phyloP scores from a whole-genome alignment of 192 early-diverging fungal species.

The Coemansia sp. region DNA sequence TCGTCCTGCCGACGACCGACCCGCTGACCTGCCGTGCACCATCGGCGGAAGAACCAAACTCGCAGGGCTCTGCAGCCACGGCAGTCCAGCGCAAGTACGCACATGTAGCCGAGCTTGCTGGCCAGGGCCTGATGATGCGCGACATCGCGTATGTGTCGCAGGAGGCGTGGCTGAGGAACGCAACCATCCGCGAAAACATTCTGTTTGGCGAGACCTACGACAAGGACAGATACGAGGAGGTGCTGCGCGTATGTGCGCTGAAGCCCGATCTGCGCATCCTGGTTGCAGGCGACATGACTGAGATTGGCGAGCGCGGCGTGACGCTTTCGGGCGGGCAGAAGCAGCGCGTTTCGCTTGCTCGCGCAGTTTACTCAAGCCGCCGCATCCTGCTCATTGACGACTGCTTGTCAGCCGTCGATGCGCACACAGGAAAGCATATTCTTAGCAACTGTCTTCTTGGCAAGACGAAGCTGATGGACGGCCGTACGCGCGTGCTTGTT shows the following conservation, averaged over 20 bases:
- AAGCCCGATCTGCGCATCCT: conserved; percentile 83
- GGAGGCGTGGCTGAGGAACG: conserved; percentile 73
- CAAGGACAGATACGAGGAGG: conserved; percentile 72
- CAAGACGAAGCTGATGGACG: conserved; percentile 64
- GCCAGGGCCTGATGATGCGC: conserved; percentile 48
- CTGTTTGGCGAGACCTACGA: conserved; percentile 80
- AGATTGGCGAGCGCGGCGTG: conserved; percentile 91
- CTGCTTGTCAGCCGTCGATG: conserved; percentile 93
- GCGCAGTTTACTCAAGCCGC: conserved; percentile 78
- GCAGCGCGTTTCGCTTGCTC: conserved; percentile 81
- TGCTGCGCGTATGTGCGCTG: conserved; percentile 84
- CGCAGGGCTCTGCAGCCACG: neutral
- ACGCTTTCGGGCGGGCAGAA: conserved; percentile 89
- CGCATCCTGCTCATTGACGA: conserved; percentile 80
- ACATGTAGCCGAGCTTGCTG: conserved; percentile 30
- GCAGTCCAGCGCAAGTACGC: conserved; percentile 4
- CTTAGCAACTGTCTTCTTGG: conserved; percentile 76
- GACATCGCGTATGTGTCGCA: conserved; percentile 90
- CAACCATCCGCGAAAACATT: conserved; percentile 83
- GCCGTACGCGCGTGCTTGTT: conserved; percentile 86
- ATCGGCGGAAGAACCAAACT: neutral
- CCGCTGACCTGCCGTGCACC: neutral
- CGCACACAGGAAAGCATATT: conserved; percentile 88
- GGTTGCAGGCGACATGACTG: conserved; percentile 84
- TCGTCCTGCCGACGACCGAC: conserved; percentile 40